A percentile compares a stretch with the other conserved stretches of the same genome.
phyloP scores from a whole-genome alignment of 257 asterid genomes.

The Nicotiana obtusifolia region DNA sequence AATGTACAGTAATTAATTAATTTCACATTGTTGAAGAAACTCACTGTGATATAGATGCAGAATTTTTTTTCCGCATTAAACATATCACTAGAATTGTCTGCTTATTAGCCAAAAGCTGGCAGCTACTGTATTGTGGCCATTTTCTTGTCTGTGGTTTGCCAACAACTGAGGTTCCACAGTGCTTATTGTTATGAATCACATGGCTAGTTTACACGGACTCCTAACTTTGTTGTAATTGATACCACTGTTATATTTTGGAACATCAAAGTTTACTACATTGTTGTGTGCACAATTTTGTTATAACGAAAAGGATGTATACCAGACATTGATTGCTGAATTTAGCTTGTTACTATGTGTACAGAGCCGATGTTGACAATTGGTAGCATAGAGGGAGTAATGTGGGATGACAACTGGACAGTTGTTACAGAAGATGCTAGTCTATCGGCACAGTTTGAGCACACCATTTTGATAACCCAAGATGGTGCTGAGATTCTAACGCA shows the following conservation, averaged over 20 bases:
- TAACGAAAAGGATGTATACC: too few species aligned
- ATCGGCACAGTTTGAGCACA: conserved; percentile 96
- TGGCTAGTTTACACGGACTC: not conserved
- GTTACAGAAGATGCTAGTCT: conserved; percentile 92
- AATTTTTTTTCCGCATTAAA: not conserved
- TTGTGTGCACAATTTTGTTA: not conserved
- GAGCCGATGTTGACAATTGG: conserved; percentile 96
- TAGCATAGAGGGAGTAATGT: conserved; percentile 67
- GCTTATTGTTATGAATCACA: not conserved
- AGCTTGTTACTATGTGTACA: conserved; percentile 21
- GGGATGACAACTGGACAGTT: conserved; percentile 94
- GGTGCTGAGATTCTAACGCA: conserved; percentile 85
- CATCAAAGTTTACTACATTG: not conserved
- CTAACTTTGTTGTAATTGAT: not conserved
- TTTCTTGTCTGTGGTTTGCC: not conserved
- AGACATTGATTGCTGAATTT: not conserved
- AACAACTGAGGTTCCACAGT: not conserved
- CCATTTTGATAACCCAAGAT: conserved; percentile 67
- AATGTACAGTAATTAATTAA: conserved; percentile 13
- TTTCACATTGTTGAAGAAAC: not conserved
- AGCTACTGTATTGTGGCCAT: not conserved
- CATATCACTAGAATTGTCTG: too few species aligned
- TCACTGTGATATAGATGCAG: not conserved
- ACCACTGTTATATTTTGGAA: not conserved
- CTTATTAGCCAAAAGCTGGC: too few species aligned